Conservation (phyloP, 225 moss, liverwort and hornwort species). For the Straminergon stramineum region DNA sequence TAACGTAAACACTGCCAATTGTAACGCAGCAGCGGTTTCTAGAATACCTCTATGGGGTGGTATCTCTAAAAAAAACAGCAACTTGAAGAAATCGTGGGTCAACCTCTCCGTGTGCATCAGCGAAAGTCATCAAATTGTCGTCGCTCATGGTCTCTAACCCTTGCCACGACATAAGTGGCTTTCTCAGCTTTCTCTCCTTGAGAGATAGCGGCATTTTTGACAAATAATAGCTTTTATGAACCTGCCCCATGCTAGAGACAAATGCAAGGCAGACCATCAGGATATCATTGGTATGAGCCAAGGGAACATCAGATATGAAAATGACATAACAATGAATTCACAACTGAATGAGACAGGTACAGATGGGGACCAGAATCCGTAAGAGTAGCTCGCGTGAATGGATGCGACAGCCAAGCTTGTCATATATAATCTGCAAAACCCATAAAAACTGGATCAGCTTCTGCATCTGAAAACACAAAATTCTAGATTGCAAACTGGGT, state of each 20-base stretch:
- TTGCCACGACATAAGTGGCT: conserved; percentile 27
- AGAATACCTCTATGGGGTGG: not conserved
- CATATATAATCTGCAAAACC: conserved; percentile 19
- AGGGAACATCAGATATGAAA: not conserved
- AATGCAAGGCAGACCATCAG: conserved; percentile 18
- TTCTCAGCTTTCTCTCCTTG: conserved; percentile 18
- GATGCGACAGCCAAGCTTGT: conserved; percentile 40
- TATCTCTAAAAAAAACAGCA: not conserved
- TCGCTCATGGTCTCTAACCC: conserved; percentile 1
- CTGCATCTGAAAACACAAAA: not conserved
- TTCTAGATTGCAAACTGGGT: not conserved
- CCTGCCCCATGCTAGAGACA: conserved; percentile 42
- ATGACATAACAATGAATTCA: not conserved
- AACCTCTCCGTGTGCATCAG: conserved; percentile 54
- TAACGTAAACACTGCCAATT: not conserved
- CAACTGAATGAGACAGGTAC: not conserved
- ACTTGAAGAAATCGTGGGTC: not conserved
- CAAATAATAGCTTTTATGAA: conserved; percentile 48
- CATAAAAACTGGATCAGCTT: not conserved
- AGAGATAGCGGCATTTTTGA: conserved; percentile 31
- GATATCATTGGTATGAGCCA: not conserved
- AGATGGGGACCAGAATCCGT: conserved; percentile 41
- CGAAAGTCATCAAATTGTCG: conserved; percentile 29
- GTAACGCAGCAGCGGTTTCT: not conserved
- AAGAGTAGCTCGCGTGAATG: conserved; percentile 40